Evolutionary conservation across 2,329 filamentous ascomycete species (phyloP), one percentile per base, ranked within the genome.

Genomic region (Pseudovirgaria hyperparasitica): DNA sequence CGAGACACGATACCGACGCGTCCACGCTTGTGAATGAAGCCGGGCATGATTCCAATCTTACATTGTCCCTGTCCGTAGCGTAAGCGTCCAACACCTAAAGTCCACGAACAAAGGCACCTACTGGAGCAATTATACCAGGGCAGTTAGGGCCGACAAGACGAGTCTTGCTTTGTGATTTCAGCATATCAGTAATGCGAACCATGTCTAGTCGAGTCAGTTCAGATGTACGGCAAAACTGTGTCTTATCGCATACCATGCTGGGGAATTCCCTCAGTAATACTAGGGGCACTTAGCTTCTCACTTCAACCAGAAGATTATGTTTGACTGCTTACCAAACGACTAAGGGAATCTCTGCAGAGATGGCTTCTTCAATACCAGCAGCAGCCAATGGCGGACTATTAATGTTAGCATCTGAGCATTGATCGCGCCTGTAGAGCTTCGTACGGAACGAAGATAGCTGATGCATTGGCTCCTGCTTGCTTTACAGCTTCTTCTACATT

Each of bases 31-130:
- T 98, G 90, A 67, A 98, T 96, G 72, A 96, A 94, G 50, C 90
- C 90, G 40, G 90, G 84, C 90, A 98, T 96, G 67, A 98, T 98
- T 55, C 90, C 90, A 54, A 98, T 96, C 70, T 98, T 98, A 76
- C 90, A 98, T 74, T 92, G 87, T 48, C 87, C 90, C 63, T 75
- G 28, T n/a, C 17, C 19, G 48, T 34, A 50, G 41, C 12, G 27
- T 23, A n/a, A 17, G 18, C n/a, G 15, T 10, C 23, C 8, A 12
- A 20, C 14, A 21, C 13, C 27, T 25, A 25, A 35, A 21, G 29
- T 20, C 16, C 18, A 21, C 20, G 16, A 11, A 23, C 24, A 29
- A 26, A 32, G 23, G 26, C 24, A 24, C 43, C 47, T 65, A 73
- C 69, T 37, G 70, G 71, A 54, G 71, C 87, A 60, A 96, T 96